A percentile compares a stretch with the other conserved stretches of the same genome.
phyloP scores from a whole-genome alignment of 139 green algal species.

The Cymbomonas tetramitiformis region DNA sequence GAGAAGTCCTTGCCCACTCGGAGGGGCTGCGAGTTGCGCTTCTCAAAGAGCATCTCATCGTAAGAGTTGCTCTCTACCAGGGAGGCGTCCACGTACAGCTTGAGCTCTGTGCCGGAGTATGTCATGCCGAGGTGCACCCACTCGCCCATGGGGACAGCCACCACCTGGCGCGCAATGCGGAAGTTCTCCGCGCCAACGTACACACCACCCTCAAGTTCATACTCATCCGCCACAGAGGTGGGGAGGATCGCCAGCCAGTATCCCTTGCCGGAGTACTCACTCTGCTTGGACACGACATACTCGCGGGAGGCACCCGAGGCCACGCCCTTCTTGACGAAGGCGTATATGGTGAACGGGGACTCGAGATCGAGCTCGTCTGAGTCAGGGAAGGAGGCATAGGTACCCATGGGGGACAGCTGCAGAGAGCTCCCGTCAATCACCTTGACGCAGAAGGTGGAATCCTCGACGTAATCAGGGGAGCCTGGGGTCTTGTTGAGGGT shows the following conservation, averaged over 20 bases:
- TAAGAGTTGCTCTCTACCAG: conserved; percentile 1
- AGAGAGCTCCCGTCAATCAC: conserved; percentile 17
- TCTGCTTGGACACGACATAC: conserved; percentile 24
- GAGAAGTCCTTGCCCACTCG: conserved; percentile 19
- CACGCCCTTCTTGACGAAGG: conserved; percentile 15
- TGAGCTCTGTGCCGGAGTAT: conserved; percentile 17
- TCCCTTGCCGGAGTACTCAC: conserved; percentile 16
- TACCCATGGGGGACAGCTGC: background rate
- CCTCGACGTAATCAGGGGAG: background rate
- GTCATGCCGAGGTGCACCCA: conserved; percentile 11
- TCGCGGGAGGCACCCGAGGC: background rate
- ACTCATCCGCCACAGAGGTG: background rate
- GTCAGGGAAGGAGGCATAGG: conserved; percentile 18
- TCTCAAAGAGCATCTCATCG: conserved; percentile 11
- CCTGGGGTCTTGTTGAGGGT: background rate
- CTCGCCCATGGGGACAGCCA: background rate
- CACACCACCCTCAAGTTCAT: conserved; percentile 13
- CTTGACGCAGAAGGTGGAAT: conserved; percentile 7
- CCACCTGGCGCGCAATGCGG: conserved; percentile 3
- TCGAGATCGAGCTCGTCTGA: conserved; percentile 14
- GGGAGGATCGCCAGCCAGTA: conserved; percentile 17
- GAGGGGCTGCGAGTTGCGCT: conserved; percentile 15
- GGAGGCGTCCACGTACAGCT: conserved; percentile 14
- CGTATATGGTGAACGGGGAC: conserved; percentile 17
- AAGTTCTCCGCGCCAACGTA: conserved; percentile 22